phyloP scores from a whole-genome alignment of 192 early-diverging fungal genomes.

The Backusella luteola region DNA sequence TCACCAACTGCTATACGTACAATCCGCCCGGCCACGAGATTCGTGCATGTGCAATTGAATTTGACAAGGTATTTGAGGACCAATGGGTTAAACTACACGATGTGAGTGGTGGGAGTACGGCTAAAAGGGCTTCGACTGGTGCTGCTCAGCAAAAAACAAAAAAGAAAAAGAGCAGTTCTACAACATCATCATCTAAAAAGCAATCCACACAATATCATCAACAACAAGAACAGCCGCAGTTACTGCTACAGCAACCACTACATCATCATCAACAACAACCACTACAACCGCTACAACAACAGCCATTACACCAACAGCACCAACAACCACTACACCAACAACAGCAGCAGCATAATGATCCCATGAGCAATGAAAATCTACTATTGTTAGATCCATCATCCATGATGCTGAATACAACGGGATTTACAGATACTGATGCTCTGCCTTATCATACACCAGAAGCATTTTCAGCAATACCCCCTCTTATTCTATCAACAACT shows the following conservation, averaged over 20 bases:
- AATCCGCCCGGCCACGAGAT: constrained; percentile 62
- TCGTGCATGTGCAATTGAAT: constrained; percentile 57
- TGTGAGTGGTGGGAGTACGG: not conserved
- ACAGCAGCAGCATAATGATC: not conserved
- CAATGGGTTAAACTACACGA: constrained; percentile 57
- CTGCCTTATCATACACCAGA: not conserved
- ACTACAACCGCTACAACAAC: not conserved
- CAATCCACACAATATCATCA: not conserved
- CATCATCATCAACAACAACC: not conserved
- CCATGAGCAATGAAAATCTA: not conserved
- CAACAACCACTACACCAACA: not conserved
- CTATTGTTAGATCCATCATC: not conserved
- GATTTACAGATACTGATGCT: not conserved
- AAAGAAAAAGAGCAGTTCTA: not conserved
- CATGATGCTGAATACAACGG: not conserved
- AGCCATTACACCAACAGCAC: not conserved
- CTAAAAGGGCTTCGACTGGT: not conserved
- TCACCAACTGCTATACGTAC: constrained; percentile 77
- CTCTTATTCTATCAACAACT: not conserved
- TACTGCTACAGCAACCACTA: not conserved
- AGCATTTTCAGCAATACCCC: not conserved
- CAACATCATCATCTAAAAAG: not conserved
- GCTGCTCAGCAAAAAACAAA: not conserved
- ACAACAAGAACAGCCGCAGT: not conserved
- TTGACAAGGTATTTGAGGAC: constrained; percentile 67